phyloP scores from a whole-genome alignment of 2,329 filamentous ascomycete genomes.

The Sporothrix inflata region DNA sequence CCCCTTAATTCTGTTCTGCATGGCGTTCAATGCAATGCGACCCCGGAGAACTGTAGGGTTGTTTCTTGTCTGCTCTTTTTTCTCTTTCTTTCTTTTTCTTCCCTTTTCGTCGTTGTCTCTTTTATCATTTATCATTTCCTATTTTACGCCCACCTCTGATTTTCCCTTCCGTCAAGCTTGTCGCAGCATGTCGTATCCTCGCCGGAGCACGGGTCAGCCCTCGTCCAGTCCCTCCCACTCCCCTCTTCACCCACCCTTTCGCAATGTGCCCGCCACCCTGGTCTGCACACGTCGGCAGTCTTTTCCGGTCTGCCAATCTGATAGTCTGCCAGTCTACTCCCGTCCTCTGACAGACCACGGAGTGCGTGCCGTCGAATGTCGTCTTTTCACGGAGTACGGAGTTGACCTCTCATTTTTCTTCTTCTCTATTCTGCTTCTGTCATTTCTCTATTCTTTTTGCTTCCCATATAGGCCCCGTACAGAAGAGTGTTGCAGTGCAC shows the following conservation, averaged over 20 bases:
- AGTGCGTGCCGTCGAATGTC: not conserved
- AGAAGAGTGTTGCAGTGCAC: too few relatives aligned
- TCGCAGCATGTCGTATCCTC: not conserved
- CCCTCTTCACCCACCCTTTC: not conserved
- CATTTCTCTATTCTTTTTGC: too few relatives aligned
- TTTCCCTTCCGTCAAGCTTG: not conserved
- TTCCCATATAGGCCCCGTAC: too few relatives aligned
- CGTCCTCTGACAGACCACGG: not conserved
- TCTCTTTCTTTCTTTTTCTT: not conserved
- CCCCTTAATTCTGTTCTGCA: not conserved
- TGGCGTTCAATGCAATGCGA: slow-evolving; percentile 15
- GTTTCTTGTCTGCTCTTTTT: not conserved
- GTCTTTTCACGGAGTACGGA: not conserved
- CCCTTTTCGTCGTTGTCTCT: not conserved
- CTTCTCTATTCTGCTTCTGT: too few relatives aligned
- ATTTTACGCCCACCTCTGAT: not conserved
- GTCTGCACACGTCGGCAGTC: not conserved
- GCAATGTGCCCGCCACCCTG: not conserved
- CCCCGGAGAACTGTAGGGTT: not conserved
- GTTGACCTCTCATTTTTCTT: not conserved
- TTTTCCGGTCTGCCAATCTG: not conserved
- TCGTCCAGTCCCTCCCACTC: not conserved
- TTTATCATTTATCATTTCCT: not conserved
- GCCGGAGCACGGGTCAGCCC: slow-evolving; percentile 13
- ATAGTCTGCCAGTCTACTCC: too few relatives aligned